Percentiles rank a stretch among this genome's conserved stretches.
Conservation (phyloP, 2,329 filamentous ascomycete species). For the Colletotrichum sp. region DNA sequence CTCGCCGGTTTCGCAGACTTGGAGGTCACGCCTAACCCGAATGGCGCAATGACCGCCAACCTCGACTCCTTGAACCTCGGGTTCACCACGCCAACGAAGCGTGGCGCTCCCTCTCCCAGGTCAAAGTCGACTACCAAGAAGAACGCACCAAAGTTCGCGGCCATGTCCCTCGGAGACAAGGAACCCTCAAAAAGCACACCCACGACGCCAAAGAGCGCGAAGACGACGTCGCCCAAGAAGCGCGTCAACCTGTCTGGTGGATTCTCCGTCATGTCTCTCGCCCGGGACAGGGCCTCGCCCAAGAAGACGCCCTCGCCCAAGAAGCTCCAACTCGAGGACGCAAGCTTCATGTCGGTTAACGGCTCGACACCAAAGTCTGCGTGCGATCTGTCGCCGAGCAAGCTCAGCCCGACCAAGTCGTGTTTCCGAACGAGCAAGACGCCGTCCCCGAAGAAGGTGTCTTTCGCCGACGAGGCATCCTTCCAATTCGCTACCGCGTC, state of each 20-base stretch:
- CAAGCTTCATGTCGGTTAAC: not conserved
- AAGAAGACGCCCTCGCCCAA: not conserved
- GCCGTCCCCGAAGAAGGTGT: constrained; percentile 9
- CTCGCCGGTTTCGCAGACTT: not conserved
- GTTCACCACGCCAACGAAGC: constrained; percentile 15
- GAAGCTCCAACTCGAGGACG: constrained; percentile 1
- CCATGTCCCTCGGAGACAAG: not conserved
- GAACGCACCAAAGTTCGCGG: not conserved
- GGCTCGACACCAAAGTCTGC: not conserved
- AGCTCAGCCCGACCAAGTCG: not conserved
- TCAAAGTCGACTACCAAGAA: constrained; percentile 12
- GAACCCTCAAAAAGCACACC: not conserved
- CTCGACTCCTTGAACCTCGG: not conserved
- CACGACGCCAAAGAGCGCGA: not conserved
- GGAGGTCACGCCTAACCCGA: not conserved
- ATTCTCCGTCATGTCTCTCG: not conserved
- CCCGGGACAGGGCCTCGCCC: not conserved
- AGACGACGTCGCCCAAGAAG: not conserved
- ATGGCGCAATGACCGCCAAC: not conserved
- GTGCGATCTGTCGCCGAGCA: not conserved
- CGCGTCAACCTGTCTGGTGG: not conserved
- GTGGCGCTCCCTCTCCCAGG: not conserved
- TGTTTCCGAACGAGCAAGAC: not conserved
- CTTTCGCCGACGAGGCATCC: constrained; percentile 6
- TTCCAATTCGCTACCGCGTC: not conserved